Base-by-base conservation (phyloP, 1,139 yeast species). In the Saccharomyces hybrid region DNA sequence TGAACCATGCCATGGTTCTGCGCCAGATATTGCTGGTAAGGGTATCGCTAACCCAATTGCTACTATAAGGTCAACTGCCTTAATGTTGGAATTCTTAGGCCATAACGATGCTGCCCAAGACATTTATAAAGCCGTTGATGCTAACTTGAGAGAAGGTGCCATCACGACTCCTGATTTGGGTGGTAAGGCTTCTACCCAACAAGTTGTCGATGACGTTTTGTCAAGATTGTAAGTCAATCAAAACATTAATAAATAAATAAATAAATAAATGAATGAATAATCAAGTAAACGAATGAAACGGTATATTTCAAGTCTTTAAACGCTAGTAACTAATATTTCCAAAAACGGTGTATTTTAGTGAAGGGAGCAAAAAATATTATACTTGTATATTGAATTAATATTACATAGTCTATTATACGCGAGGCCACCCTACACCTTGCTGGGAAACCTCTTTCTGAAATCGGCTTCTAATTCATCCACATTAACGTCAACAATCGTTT, bases 1-100 rank as follows among this genome's bases (percentile, higher is more conserved):
- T 72, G 99, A 93, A 75, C 99, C 99, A 68, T 91, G 98, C 72
- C 99, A 93, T 75, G 99, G 99, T 58, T 88, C 96, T 57, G 53
- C 53, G 7, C 53, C 53, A 11, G 53, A 51, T 26, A 51, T 51
- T 16, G 53, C 53, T 19, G 53, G 53, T 31, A 51, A 32, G 38
- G 53, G 53, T 51, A 51, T 51, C 13, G 46, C 98, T 57, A 93
- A 93, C 80, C 99, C 99, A 62, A 84, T 93, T 69, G 99, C 99
- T 54, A 93, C 98, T 51, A 91, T 93, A 70, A 86, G 99, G 77
- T 93, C 98, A 29, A 85, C 97, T 56, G 99, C 98, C 55, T 80
- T 93, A 71, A 88, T 93, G 96, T 82, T 93, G 73, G 98, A 93
- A 75, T 91, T 91, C 78, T 83, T 93, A 83, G 99, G 99, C 57